Percentiles rank a stretch among this genome's conserved stretches.
phyloP scores from a whole-genome alignment of 2,329 filamentous ascomycete species.

The Xylariaceae sp. region DNA sequence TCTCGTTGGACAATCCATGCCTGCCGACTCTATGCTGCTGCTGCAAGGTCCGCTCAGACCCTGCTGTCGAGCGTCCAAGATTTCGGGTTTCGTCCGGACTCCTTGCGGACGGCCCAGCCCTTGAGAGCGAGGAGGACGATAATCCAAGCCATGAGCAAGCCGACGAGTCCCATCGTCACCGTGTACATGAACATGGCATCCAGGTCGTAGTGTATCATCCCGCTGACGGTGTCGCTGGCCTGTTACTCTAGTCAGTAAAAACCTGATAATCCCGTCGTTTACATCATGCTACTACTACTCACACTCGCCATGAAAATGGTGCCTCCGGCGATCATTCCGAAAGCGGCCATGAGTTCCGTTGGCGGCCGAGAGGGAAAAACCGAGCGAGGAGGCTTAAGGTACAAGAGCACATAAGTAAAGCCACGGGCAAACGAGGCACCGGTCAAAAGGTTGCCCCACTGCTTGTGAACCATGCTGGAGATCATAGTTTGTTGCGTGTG shows the following conservation, averaged over 20 bases:
- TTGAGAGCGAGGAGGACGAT: slow-evolving; percentile 80
- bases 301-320: slow-evolving; percentile 91
- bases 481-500: slow-evolving; percentile 84
- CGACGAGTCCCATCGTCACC: slow-evolving; percentile 80
- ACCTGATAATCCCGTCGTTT: neutral
- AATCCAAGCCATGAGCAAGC: slow-evolving; percentile 83
- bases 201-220: slow-evolving; percentile 76
- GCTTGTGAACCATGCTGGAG: slow-evolving; percentile 88
- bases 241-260: slow-evolving; percentile 39
- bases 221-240: slow-evolving; percentile 74
- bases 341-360: slow-evolving; percentile 83
- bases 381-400: slow-evolving; percentile 78
- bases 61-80: slow-evolving; percentile 24
- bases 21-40: neutral
- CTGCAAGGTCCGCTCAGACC: slow-evolving; percentile 5
- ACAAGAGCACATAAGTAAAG: slow-evolving; percentile 79
- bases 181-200: slow-evolving; percentile 96
- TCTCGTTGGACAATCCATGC: neutral
- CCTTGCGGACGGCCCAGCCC: slow-evolving; percentile 72
- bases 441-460: slow-evolving; percentile 86
- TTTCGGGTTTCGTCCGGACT: slow-evolving; percentile 34
- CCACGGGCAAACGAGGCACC: slow-evolving; percentile 78
- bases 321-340: slow-evolving; percentile 85
- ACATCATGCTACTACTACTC: slow-evolving; percentile 43
- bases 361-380: slow-evolving; percentile 82